Evolutionary conservation across 768 basidiomycete genomes (phyloP).

Genomic region (Pisolithus albus): DNA sequence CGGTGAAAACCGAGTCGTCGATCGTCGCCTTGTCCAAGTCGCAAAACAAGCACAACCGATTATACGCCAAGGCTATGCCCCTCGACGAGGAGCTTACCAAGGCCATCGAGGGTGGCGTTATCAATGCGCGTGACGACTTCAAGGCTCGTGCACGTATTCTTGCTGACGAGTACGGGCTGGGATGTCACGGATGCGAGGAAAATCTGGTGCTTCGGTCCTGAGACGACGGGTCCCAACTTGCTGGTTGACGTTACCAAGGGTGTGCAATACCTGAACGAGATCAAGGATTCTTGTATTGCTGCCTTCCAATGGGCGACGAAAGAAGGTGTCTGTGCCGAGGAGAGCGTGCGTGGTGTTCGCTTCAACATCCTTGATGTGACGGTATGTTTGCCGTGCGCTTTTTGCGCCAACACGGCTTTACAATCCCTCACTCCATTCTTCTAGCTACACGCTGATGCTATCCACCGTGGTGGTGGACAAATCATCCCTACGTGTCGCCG

Average conservation of each 20-base stretch:
- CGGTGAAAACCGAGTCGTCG: constrained; percentile 90
- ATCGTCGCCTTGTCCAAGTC: constrained; percentile 98
- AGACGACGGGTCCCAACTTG: constrained; percentile 94
- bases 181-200: constrained; percentile 99
- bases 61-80: constrained; percentile 90
- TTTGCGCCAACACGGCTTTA: not conserved
- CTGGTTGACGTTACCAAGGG: constrained; percentile 98
- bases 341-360: constrained; percentile 98
- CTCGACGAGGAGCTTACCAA: constrained; percentile 90
- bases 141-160: constrained; percentile 92
- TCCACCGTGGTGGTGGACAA: constrained; percentile 99
- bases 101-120: constrained; percentile 83
- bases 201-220: constrained; percentile 99
- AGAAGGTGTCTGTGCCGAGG: constrained; percentile 94
- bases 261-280: constrained; percentile 98
- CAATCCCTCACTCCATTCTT: not conserved
- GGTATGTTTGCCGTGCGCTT: constrained; percentile 37
- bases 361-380: constrained; percentile 95
- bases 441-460: constrained; percentile 95
- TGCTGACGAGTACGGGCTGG: constrained; percentile 96
- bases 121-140: constrained; percentile 94
- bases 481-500: constrained; percentile 96
- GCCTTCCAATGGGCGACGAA: constrained; percentile 99
- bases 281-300: constrained; percentile 99
- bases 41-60: constrained; percentile 99